These are phyloP conservation scores for Polyplosphaeria fusca DNA, from an alignment of 495 filamentous ascomycete genomes.

Conservation along the genomic window DNA sequence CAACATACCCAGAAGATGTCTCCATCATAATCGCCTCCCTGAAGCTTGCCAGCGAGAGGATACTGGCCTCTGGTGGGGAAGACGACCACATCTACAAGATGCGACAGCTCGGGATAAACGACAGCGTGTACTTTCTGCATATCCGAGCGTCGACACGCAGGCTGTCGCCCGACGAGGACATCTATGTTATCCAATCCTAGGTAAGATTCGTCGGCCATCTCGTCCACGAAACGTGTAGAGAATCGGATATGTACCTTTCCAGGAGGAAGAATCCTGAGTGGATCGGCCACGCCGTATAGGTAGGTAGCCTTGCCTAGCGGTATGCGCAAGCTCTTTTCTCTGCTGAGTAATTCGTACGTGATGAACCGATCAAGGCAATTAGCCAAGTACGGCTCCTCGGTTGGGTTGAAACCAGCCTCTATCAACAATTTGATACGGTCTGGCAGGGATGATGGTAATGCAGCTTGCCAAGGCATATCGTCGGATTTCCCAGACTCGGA, in stretches of 20 bases:
- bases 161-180: conserved; percentile 79
- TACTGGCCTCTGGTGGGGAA: conserved; percentile 69
- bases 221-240: conserved; percentile 61
- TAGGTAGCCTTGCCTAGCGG: conserved; percentile 71
- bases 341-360: conserved; percentile 52
- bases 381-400: conserved; percentile 56
- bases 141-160: conserved; percentile 76
- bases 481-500: conserved; percentile 24
- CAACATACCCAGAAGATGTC: conserved; percentile 83
- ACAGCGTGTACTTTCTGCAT: conserved; percentile 68
- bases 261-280: conserved; percentile 63
- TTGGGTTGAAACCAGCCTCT: conserved; percentile 49
- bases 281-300: conserved; percentile 79
- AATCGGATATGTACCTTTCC: conserved; percentile 79
- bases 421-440: conserved; percentile 57
- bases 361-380: conserved; percentile 55
- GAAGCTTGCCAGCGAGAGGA: conserved; percentile 75
- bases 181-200: conserved; percentile 64
- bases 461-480: conserved; percentile 47
- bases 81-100: conserved; percentile 82
- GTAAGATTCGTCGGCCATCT: conserved; percentile 53
- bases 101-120: conserved; percentile 63
- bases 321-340: conserved; percentile 65
- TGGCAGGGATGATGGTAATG: conserved; percentile 50
- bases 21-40: conserved; percentile 93